These are phyloP conservation scores for Quercus wislizeni DNA, from an alignment of 306 rosid species.

Conservation along the genomic window DNA sequence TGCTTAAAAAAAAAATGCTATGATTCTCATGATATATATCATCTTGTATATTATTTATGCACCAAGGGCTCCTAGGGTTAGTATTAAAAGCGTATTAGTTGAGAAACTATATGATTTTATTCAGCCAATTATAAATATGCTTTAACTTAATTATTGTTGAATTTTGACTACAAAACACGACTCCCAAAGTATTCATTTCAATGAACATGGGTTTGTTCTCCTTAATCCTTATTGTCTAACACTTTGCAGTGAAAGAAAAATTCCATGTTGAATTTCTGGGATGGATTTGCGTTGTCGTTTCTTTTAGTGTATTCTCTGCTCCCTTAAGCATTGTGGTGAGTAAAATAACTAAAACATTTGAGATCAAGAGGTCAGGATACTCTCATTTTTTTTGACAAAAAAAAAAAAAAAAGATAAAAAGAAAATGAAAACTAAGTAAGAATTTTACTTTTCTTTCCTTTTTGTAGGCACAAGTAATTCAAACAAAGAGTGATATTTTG, in stretches of 20 bases:
- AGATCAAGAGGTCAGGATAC: not conserved
- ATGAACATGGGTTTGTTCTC: constrained; percentile 63
- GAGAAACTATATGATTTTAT: not conserved
- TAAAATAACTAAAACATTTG: not conserved
- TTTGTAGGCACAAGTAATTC: no score
- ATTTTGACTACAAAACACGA: constrained; percentile 33
- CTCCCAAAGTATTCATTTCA: constrained; percentile 43
- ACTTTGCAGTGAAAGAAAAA: constrained; percentile 27
- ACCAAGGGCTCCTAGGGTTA: constrained; percentile 51
- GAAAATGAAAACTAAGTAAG: no score
- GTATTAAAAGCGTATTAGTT: not conserved
- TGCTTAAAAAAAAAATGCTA: constrained; percentile 1
- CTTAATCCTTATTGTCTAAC: constrained; percentile 41
- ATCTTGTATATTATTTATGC: constrained; percentile 59
- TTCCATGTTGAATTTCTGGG: constrained; percentile 61
- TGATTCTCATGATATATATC: constrained; percentile 42
- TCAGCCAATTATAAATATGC: not conserved
- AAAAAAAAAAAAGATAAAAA: no score
- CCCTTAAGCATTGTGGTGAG: constrained; percentile 84
- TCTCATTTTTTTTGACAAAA: no score
- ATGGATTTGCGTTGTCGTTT: constrained; percentile 66
- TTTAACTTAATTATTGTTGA: not conserved
- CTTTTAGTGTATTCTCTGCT: constrained; percentile 65
- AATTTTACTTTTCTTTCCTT: no score
- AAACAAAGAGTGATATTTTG: no score